Conservation (phyloP, 192 early-diverging fungal species). For the Podila minutissima region DNA sequence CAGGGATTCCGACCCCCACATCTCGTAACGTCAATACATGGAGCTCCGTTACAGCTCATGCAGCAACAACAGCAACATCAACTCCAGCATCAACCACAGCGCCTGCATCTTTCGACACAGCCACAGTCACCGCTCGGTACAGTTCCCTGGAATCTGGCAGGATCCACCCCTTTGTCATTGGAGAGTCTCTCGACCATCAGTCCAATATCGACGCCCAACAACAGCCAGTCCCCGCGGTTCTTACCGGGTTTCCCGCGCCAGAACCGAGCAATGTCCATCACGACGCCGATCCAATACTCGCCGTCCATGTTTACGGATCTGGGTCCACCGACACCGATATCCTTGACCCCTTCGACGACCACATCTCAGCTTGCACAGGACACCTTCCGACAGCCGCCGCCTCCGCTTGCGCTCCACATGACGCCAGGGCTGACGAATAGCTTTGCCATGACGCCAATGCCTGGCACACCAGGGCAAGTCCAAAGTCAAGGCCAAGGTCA, state of each 20-base stretch:
- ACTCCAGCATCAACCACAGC: neutral
- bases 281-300: neutral
- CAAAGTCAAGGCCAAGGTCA: neutral
- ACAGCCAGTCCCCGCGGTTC: conserved; percentile 2
- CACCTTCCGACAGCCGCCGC: neutral
- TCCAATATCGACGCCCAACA: neutral
- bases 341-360: neutral
- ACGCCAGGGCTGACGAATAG: too few relatives aligned
- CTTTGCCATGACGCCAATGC: too few relatives aligned
- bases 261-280: conserved; percentile 1
- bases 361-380: neutral
- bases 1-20: neutral
- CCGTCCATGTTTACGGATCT: neutral
- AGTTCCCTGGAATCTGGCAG: conserved; percentile 12
- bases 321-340: neutral
- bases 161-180: conserved; percentile 1
- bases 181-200: neutral
- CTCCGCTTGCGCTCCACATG: neutral
- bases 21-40: conserved; percentile 13
- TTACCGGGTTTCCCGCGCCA: conserved; percentile 1
- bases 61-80: neutral
- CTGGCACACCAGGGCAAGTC: too few relatives aligned
- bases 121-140: neutral
- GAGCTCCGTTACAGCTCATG: conserved; percentile 11
- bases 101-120: neutral